These are phyloP conservation scores for Tilletia indica DNA, from an alignment of 1,284 basidiomycete species.

Conservation along the genomic window DNA sequence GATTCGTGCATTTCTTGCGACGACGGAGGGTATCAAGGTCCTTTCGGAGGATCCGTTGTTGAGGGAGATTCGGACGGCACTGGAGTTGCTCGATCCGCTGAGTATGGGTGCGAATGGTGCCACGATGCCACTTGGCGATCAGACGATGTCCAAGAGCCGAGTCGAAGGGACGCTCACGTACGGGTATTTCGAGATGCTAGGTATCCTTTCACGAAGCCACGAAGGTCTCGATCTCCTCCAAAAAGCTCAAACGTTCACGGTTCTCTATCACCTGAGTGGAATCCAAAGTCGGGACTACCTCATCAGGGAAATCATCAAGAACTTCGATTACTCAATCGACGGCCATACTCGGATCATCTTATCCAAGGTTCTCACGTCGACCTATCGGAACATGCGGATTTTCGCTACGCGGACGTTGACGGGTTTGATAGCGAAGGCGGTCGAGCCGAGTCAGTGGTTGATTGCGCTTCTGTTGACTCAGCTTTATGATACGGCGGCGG, in stretches of 20 bases:
- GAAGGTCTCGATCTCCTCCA: conserved; percentile 87
- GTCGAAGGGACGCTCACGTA: conserved; percentile 79
- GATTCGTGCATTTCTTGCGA: conserved; percentile 77
- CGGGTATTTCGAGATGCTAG: conserved; percentile 95
- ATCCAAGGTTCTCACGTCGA: conserved; percentile 79
- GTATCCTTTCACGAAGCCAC: conserved; percentile 77
- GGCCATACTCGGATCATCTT: conserved; percentile 62
- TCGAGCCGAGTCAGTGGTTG: conserved; percentile 42
- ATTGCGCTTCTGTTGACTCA: conserved; percentile 78
- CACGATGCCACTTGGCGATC: conserved; percentile 57
- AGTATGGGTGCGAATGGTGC: conserved; percentile 14
- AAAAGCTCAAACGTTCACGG: conserved; percentile 87
- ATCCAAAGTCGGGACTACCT: conserved; percentile 85
- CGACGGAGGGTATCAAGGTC: conserved; percentile 78
- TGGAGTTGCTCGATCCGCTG: conserved; percentile 88
- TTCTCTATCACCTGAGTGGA: conserved; percentile 90
- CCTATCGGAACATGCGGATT: conserved; percentile 61
- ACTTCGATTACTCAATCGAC: conserved; percentile 66
- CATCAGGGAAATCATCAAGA: conserved; percentile 83
- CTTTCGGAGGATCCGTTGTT: conserved; percentile 84
- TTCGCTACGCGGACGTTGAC: conserved; percentile 86
- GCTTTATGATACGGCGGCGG: conserved; percentile 83
- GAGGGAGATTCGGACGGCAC: conserved; percentile 78
- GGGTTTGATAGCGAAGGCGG: conserved; percentile 38
- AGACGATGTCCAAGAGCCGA: conserved; percentile 80